phyloP scores from a whole-genome alignment of 2,329 filamentous ascomycete species.

The Fusarium tupiense region DNA sequence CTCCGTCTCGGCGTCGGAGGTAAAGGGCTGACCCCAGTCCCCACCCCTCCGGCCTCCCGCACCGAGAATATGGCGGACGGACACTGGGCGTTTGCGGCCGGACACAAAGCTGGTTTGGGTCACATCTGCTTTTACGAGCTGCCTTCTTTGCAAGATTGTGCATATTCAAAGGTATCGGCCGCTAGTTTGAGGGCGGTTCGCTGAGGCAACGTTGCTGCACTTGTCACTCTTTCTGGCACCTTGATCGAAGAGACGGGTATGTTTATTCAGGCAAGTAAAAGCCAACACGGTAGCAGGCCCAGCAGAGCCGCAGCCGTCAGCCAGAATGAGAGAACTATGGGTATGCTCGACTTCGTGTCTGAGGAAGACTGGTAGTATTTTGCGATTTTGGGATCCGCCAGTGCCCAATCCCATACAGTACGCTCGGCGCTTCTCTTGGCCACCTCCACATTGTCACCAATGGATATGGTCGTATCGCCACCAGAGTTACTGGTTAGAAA shows the following conservation, averaged over 20 bases:
- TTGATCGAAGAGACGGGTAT: not conserved
- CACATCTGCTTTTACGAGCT: conserved; percentile 6
- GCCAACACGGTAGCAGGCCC: conserved; percentile 29
- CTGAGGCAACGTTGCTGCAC: conserved; percentile 3
- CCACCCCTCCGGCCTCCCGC: conserved; percentile 25
- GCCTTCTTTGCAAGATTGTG: not conserved
- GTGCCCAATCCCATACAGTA: conserved; percentile 64
- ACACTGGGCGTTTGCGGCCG: conserved; percentile 20
- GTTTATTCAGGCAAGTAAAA: conserved; percentile 27
- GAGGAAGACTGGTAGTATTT: conserved; percentile 39
- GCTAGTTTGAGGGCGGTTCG: not conserved
- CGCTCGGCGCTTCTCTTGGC: conserved; percentile 60
- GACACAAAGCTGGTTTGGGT: conserved; percentile 13
- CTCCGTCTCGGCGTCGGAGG: conserved; percentile 31
- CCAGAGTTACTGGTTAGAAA: conserved; percentile 58
- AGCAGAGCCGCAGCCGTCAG: conserved; percentile 23
- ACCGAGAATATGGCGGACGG: conserved; percentile 28
- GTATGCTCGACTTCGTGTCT: conserved; percentile 1
- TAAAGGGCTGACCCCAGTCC: not conserved
- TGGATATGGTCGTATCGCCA: conserved; percentile 35
- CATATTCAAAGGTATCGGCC: not conserved
- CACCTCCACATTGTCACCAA: conserved; percentile 63
- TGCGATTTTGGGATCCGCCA: conserved; percentile 35
- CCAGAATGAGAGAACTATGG: conserved; percentile 31
- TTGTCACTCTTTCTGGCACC: not conserved